phyloP scores from a whole-genome alignment of 805 yeast species.

The Pichia cabralensis region DNA sequence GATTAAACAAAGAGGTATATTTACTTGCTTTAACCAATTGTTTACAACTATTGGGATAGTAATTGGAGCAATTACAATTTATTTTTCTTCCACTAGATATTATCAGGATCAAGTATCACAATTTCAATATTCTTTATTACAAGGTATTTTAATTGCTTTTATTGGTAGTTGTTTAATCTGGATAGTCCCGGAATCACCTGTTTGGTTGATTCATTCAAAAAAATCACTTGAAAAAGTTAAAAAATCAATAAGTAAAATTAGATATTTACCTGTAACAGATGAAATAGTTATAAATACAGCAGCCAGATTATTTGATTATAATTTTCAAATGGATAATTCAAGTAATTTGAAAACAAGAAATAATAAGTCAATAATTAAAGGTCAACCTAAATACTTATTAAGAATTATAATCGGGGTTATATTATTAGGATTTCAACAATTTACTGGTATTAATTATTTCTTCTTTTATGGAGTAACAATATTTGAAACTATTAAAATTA shows the following conservation, averaged over 20 bases:
- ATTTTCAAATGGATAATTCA: not conserved
- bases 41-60: constrained; percentile 27
- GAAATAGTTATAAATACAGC: constrained; percentile 14
- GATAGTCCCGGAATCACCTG: constrained; percentile 28
- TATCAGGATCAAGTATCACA: constrained; percentile 11
- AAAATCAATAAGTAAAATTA: constrained; percentile 14
- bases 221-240: constrained; percentile 10
- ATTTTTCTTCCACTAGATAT: constrained; percentile 9
- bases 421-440: constrained; percentile 32
- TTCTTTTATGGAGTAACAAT: constrained; percentile 58
- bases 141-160: constrained; percentile 8
- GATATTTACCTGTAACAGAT: constrained; percentile 14
- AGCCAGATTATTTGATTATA: constrained; percentile 14
- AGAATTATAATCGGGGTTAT: constrained; percentile 23
- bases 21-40: constrained; percentile 25
- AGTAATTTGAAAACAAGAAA: not conserved
- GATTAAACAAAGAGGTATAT: constrained; percentile 19
- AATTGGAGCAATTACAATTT: constrained; percentile 21
- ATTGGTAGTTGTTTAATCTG: constrained; percentile 12
- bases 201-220: constrained; percentile 16
- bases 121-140: constrained; percentile 16
- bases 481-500: constrained; percentile 40
- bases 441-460: constrained; percentile 58
- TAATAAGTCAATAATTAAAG: constrained; percentile 15
- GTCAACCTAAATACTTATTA: constrained; percentile 22